Conservation (phyloP, 2,329 filamentous ascomycete species). For the Ophiocordyceps camponoti-leonardi region DNA sequence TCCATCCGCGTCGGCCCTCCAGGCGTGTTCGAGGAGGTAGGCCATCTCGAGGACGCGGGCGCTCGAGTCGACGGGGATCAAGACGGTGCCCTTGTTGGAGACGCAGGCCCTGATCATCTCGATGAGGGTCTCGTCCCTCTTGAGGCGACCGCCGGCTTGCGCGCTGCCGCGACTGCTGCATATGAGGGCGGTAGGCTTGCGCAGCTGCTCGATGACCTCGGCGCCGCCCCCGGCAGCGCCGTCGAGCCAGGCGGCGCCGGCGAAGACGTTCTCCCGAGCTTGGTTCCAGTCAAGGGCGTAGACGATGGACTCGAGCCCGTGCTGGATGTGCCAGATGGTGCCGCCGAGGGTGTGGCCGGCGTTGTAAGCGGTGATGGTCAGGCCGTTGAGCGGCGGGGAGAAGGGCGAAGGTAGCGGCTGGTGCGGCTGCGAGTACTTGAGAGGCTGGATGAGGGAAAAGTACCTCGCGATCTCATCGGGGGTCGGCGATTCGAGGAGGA, state of each 20-base stretch:
- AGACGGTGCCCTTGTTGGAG: slow-evolving; percentile 67
- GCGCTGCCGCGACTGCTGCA: slow-evolving; percentile 72
- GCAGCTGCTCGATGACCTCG: slow-evolving; percentile 83
- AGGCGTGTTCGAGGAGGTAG: slow-evolving; percentile 83
- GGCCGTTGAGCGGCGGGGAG: slow-evolving; percentile 72
- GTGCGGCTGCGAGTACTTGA: slow-evolving; percentile 95
- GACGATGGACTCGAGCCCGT: slow-evolving; percentile 89
- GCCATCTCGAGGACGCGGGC: slow-evolving; percentile 85
- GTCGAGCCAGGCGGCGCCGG: slow-evolving; percentile 85
- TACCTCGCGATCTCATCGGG: slow-evolving; percentile 81
- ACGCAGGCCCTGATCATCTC: slow-evolving; percentile 68
- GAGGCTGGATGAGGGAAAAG: slow-evolving; percentile 74
- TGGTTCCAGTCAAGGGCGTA: slow-evolving; percentile 98
- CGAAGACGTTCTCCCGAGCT: slow-evolving; percentile 85
- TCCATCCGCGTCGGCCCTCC: slow-evolving; percentile 50
- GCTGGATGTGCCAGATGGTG: slow-evolving; percentile 97
- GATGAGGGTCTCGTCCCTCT: slow-evolving; percentile 71
- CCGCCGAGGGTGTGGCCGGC: slow-evolving; percentile 90
- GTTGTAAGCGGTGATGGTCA: slow-evolving; percentile 93
- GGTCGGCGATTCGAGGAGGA: slow-evolving; percentile 54
- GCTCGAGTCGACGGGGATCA: slow-evolving; percentile 90
- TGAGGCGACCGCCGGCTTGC: slow-evolving; percentile 55
- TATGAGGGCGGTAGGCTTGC: slow-evolving; percentile 83
- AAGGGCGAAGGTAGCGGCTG: slow-evolving; percentile 76
- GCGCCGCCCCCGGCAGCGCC: slow-evolving; percentile 64